Conservation (phyloP, 441 rosid species). For the California macrophylla region DNA sequence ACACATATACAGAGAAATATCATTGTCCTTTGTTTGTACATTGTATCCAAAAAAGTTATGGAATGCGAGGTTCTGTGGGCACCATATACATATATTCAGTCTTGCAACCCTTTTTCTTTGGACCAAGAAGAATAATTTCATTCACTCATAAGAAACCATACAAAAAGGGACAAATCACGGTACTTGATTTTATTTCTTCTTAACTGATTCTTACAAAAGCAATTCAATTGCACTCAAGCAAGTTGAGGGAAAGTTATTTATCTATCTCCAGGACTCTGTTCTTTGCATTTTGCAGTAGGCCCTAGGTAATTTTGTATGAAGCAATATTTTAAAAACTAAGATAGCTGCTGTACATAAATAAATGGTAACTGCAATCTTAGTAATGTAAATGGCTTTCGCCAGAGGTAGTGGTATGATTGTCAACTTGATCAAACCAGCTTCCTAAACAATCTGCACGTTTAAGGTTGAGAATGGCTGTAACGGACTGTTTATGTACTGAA, state of each 20-base stretch:
- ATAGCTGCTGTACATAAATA: constrained; percentile 23
- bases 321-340: constrained; percentile 20
- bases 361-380: constrained; percentile 13
- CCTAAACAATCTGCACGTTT: constrained; percentile 7
- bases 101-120: background rate
- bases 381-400: constrained; percentile 25
- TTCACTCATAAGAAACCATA: background rate
- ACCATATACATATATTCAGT: background rate
- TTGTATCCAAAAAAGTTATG: background rate
- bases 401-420: background rate
- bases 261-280: constrained; percentile 13
- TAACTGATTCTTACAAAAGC: constrained; percentile 18
- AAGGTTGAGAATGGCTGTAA: constrained; percentile 4
- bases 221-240: constrained; percentile 15
- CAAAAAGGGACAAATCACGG: background rate
- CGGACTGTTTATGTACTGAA: constrained; percentile 15
- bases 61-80: background rate
- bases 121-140: background rate
- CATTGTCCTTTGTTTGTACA: background rate
- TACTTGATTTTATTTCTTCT: constrained; percentile 7
- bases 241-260: constrained; percentile 19
- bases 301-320: constrained; percentile 18
- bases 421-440: background rate
- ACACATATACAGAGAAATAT: background rate
- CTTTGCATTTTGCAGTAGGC: constrained; percentile 13